A percentile compares a stretch with the other conserved stretches of the same genome.
phyloP scores from a whole-genome alignment of 495 filamentous ascomycete genomes.

The Massariosphaeria phaeospora region DNA sequence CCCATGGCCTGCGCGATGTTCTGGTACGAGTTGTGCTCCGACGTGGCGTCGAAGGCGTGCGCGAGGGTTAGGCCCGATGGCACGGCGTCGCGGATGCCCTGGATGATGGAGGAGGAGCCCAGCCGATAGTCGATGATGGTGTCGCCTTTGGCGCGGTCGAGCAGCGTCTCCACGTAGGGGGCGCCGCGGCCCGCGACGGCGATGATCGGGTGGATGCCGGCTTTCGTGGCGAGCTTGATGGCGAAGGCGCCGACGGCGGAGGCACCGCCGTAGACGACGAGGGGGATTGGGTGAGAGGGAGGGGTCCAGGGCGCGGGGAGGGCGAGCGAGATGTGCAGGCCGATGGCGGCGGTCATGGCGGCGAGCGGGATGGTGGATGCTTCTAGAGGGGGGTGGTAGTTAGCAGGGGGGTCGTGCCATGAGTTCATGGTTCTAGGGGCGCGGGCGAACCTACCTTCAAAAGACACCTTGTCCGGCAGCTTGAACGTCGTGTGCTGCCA shows the following conservation, averaged over 20 bases:
- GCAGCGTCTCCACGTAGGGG: constrained; percentile 53
- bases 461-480: constrained; percentile 57
- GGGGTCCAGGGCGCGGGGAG: constrained; percentile 63
- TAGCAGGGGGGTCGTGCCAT: too few relatives aligned
- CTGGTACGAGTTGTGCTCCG: constrained; percentile 48
- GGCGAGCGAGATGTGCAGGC: constrained; percentile 53
- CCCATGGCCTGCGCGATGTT: constrained; percentile 49
- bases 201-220: constrained; percentile 72
- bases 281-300: constrained; percentile 41
- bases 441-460: constrained; percentile 51
- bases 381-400: too few relatives aligned
- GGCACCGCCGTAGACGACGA: constrained; percentile 65
- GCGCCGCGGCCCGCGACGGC: constrained; percentile 58
- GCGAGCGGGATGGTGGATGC: constrained; percentile 68
- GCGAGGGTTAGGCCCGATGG: constrained; percentile 33
- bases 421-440: background rate
- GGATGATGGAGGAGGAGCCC: constrained; percentile 52
- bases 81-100: constrained; percentile 48
- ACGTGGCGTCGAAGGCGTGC: constrained; percentile 59
- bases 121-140: constrained; percentile 65
- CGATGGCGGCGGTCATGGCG: constrained; percentile 67
- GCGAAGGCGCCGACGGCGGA: constrained; percentile 64
- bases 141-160: constrained; percentile 64
- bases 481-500: constrained; percentile 65
- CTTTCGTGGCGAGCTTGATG: constrained; percentile 59